Percentiles rank a stretch among this genome's conserved stretches.
phyloP scores from a whole-genome alignment of 2,329 filamentous ascomycete genomes.

The Pseudogymnoascus sp. region DNA sequence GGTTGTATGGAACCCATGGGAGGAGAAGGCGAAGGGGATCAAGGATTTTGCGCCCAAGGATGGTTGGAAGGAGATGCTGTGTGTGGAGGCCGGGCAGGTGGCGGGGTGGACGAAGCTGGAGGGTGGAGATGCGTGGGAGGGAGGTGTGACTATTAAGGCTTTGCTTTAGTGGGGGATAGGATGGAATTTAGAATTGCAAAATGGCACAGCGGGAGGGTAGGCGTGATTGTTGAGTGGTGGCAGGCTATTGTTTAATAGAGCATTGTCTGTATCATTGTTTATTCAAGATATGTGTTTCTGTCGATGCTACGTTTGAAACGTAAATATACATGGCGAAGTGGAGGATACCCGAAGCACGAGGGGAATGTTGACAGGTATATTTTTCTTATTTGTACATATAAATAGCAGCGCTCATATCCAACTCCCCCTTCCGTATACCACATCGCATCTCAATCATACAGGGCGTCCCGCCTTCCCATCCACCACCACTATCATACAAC shows the following conservation, averaged over 20 bases:
- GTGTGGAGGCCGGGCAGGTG: conserved; percentile 84
- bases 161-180: not conserved
- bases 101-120: conserved; percentile 77
- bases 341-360: not conserved
- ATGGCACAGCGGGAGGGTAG: not conserved
- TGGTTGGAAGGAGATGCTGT: conserved; percentile 88
- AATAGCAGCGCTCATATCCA: conserved; percentile 2
- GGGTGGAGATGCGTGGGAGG: conserved; percentile 60
- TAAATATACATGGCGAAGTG: not conserved
- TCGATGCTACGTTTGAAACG: not conserved
- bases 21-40: conserved; percentile 72
- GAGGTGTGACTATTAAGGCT: conserved; percentile 46
- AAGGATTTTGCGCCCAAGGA: conserved; percentile 83
- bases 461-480: not conserved
- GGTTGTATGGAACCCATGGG: conserved; percentile 97
- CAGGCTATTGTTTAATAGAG: conserved; percentile 4
- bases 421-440: not conserved
- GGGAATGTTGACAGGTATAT: not conserved
- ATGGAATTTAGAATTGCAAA: not conserved
- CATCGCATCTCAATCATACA: conserved; percentile 2
- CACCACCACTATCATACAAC: not conserved
- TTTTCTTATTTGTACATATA: conserved; percentile 1
- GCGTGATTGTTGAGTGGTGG: not conserved
- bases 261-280: conserved; percentile 4
- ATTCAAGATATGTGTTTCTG: not conserved